phyloP scores from a whole-genome alignment of 768 basidiomycete species.

The Mycena capillaripes region DNA sequence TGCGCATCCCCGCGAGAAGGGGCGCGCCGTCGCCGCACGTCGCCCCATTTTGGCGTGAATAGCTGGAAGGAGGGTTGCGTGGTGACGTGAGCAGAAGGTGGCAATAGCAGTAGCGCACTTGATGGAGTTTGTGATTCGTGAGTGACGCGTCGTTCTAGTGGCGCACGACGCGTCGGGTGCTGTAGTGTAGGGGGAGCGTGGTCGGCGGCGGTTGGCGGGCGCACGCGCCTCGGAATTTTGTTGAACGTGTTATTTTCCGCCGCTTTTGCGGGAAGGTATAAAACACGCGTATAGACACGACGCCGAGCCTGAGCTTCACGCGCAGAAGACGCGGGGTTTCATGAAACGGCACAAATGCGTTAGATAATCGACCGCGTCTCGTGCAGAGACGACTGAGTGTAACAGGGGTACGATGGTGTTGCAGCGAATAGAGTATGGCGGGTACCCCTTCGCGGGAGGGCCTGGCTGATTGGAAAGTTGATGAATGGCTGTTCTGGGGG shows the following conservation, averaged over 20 bases:
- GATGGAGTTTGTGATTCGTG: not conserved
- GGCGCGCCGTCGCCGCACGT: slow-evolving; percentile 12
- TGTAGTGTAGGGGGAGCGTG: too few species aligned
- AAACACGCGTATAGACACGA: not conserved
- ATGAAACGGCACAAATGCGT: not conserved
- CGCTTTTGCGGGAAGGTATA: not conserved
- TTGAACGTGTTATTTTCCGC: too few species aligned
- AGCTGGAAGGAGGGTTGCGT: not conserved
- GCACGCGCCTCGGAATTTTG: not conserved
- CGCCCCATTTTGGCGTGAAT: not conserved
- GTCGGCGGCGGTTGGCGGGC: not conserved
- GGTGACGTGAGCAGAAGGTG: slow-evolving; percentile 19
- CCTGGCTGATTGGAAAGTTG: not conserved
- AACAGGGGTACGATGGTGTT: not conserved
- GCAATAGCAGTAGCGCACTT: not conserved
- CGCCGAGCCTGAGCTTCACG: slow-evolving; percentile 6
- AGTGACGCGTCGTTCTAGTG: not conserved
- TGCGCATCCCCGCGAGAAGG: slow-evolving; percentile 21
- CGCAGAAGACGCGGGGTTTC: not conserved
- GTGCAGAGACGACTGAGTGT: not conserved
- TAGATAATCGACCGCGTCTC: not conserved
- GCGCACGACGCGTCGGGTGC: not conserved
- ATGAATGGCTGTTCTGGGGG: not conserved
- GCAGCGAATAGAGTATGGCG: too few species aligned
- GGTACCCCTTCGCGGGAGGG: not conserved